Base-by-base conservation (phyloP, 2,329 filamentous ascomycete species). In the Lachnellula subtilissima region DNA sequence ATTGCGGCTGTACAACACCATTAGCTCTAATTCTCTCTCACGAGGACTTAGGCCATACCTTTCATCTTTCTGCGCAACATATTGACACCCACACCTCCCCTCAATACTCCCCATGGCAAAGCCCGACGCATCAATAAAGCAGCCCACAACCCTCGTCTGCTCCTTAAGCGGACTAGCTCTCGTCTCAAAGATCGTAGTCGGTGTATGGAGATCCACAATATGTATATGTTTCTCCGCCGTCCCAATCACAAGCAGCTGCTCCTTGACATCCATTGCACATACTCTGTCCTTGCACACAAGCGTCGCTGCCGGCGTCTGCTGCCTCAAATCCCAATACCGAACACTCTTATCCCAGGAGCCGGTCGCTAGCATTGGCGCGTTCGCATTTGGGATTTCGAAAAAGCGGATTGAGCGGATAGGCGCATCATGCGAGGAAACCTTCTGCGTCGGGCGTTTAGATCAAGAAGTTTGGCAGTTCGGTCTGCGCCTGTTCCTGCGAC, bases 81-180 rank as follows among this genome's bases (percentile, higher is more conserved):
- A 97, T 70, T 97, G 92, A 61, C 97, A 50, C n/a, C 47, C 92
- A 71, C 93, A 97, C 48, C 93, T 87, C 19, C 93, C 93, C 72
- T 97, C 94, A 67, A 97, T 95, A 68, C 89, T 94, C 51, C 93
- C 94, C 50, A 97, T 87, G 0, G 91, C 92, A 69, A 94, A 97
- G 5, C 93, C 93, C 0, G 84, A 85, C 8, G 89, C 87, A 71
- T 97, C 91, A 19, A 85, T 85, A 72, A 97, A 97, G 77, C 92
- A 97, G 75, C 86, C 92, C 52, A 97, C 89, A 6, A 93, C 89
- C 52, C 92, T 80, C 1, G 92, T 97, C 79, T 97, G 94, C 88
- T 91, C 96, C 76, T 97, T 97, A 25, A 97, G 80, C 5, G 92
- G 92, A 67, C 89, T 95, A 73, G 95, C 88, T 54, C 96, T 82